Evolutionary conservation across 345 rosid genomes (phyloP).

Genomic region (Citrus mangshanensis): DNA sequence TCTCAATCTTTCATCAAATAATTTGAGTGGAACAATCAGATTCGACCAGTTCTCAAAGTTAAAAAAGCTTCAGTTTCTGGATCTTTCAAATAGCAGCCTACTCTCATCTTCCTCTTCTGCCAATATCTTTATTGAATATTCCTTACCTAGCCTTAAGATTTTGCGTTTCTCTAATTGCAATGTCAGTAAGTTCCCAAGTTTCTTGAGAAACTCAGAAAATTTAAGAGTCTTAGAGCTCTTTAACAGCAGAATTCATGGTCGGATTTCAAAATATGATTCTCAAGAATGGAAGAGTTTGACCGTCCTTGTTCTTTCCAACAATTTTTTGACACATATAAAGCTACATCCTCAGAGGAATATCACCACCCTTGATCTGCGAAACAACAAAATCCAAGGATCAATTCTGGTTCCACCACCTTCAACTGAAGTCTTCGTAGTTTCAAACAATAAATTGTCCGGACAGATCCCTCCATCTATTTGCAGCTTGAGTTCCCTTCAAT

Average conservation of each 20-base stretch:
- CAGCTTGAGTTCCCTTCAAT: background rate
- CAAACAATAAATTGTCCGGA: background rate
- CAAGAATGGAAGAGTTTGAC: background rate
- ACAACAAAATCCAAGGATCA: conserved; percentile 1
- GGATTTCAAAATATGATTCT: background rate
- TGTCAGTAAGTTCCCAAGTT: background rate
- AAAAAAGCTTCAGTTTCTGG: background rate
- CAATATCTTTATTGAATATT: background rate
- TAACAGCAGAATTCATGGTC: background rate
- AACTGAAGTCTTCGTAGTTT: background rate
- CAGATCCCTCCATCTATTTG: too few relatives aligned
- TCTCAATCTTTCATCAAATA: background rate
- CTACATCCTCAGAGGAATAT: background rate
- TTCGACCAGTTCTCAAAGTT: background rate
- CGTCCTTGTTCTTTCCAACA: background rate
- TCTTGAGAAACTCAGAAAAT: background rate
- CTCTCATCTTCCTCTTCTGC: background rate
- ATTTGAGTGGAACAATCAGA: background rate
- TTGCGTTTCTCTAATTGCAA: background rate
- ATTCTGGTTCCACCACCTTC: background rate
- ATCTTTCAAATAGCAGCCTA: background rate
- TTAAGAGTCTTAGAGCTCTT: background rate
- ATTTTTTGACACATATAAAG: background rate
- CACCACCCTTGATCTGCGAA: background rate
- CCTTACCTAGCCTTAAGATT: background rate